These are phyloP conservation scores for Penicillium salamii DNA, from an alignment of 495 filamentous ascomycete genomes.

Conservation along the genomic window DNA sequence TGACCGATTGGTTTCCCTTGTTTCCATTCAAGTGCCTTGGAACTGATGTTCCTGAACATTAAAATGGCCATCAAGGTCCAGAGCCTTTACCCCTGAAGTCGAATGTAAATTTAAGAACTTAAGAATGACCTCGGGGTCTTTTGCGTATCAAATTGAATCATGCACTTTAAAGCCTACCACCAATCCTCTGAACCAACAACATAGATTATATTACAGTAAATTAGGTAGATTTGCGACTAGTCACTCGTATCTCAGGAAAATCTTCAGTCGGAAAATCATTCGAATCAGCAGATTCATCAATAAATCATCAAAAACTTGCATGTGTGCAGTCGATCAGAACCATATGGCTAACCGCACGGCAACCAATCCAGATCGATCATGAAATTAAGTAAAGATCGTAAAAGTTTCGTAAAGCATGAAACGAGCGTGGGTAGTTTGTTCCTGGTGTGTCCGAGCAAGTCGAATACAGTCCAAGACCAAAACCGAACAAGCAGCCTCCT, in stretches of 20 bases:
- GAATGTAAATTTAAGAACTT: no score
- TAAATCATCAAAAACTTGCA: slow-evolving; percentile 6
- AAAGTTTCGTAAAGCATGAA: slow-evolving; percentile 25
- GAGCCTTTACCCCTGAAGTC: no score
- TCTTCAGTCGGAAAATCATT: slow-evolving; percentile 8
- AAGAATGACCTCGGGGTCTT: no score
- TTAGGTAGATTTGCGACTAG: slow-evolving; percentile 12
- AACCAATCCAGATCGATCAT: background rate
- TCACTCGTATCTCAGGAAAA: slow-evolving; percentile 6
- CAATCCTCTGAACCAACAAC: background rate
- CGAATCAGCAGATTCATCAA: slow-evolving; percentile 16
- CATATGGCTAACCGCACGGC: no score
- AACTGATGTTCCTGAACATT: no score
- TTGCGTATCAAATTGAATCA: no score
- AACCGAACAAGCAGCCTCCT: slow-evolving; percentile 7
- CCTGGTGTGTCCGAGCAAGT: background rate
- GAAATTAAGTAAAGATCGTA: slow-evolving; percentile 23
- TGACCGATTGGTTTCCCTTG: slow-evolving; percentile 17
- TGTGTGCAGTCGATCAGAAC: background rate
- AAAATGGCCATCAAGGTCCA: no score
- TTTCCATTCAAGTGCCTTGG: no score
- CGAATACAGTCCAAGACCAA: slow-evolving; percentile 2
- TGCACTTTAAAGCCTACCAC: no score
- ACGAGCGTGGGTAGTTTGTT: slow-evolving; percentile 13
- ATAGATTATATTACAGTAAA: slow-evolving; percentile 30